Evolutionary conservation across 2,329 filamentous ascomycete genomes (phyloP), one percentile per base, ranked within the genome.

Genomic region (Phialophora verrucosa): DNA sequence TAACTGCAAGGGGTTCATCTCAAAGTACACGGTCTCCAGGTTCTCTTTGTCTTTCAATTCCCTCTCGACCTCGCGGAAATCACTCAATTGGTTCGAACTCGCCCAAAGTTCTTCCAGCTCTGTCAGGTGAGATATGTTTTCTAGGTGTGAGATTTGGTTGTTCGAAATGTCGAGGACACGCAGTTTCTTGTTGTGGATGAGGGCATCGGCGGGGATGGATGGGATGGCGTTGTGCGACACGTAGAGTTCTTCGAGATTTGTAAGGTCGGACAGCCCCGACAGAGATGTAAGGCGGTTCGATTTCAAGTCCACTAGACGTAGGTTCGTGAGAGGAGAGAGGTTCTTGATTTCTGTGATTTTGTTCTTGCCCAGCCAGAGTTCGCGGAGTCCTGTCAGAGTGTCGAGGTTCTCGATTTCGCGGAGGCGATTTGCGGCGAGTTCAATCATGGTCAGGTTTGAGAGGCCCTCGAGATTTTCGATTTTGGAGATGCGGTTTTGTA

Each of bases 321-420:
- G 85, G 72, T 91, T 93, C 8, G 88, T 84, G 31, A 99, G 84
- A 0, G 87, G 85, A n/a, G 84, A 84, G 17, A 98, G 85, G 60
- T 91, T 85, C 70, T 86, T 88, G 69, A 98, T 87, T 74, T 93
- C 87, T 0, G 90, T 91, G 73, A 99, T 97, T 77, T 96, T 97
- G 82, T 97, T 97, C 84, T 97, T 98, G 65, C 92, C 95, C 20
- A 98, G 81, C 93, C 93, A 98, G 17, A 97, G 83, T 77, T 97
- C 88, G 76, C 96, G 90, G n/a, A 99, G 81, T 7, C 85, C 85
- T n/a, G 83, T 85, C 54, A 98, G 81, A 1, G 86, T 85, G 49
- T 95, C 91, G 35, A 99, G 83, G 67, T 95, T 95, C 75, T 93
- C 85, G 64, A 99, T 93, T 77, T 94, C 90, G 66, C 92, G 86